phyloP scores from a whole-genome alignment of 192 early-diverging fungal genomes.

The Chytriomyces hyalinus region DNA sequence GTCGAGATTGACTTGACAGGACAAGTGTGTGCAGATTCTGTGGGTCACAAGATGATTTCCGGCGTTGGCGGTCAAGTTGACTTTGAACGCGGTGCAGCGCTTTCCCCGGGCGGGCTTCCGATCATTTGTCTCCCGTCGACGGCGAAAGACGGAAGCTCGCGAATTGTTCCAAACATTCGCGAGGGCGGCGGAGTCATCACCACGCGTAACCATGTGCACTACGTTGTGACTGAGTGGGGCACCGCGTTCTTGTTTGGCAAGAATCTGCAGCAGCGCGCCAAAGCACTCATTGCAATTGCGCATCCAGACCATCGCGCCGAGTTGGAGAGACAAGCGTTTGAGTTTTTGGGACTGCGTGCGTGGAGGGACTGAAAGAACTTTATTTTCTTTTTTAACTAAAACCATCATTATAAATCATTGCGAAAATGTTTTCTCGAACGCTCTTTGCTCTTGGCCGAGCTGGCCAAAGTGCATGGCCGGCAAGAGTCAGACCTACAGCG shows the following conservation, averaged over 20 bases:
- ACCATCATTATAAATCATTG: no score
- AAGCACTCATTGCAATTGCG: constrained; percentile 55
- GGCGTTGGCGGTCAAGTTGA: constrained; percentile 62
- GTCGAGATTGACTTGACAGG: constrained; percentile 60
- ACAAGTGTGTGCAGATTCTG: constrained; percentile 57
- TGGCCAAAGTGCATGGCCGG: no score
- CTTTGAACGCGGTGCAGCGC: constrained; percentile 59
- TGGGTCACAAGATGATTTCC: constrained; percentile 50
- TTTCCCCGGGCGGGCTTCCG: constrained; percentile 51
- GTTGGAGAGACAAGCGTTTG: constrained; percentile 51
- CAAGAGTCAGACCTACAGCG: no score
- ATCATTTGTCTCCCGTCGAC: constrained; percentile 56
- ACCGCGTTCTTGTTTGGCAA: constrained; percentile 55
- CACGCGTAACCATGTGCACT: constrained; percentile 53
- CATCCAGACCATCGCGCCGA: constrained; percentile 54
- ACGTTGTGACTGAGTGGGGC: constrained; percentile 57
- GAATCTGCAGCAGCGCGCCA: constrained; percentile 54
- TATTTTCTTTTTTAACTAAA: not conserved
- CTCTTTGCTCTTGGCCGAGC: no score
- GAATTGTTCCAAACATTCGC: constrained; percentile 49
- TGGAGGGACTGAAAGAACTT: constrained; percentile 25
- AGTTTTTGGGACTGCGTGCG: constrained; percentile 40
- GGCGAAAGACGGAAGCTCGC: constrained; percentile 41
- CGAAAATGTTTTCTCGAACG: no score
- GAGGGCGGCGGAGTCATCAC: constrained; percentile 54